phyloP scores from a whole-genome alignment of 2,329 filamentous ascomycete genomes.

The Colletotrichum siamense region DNA sequence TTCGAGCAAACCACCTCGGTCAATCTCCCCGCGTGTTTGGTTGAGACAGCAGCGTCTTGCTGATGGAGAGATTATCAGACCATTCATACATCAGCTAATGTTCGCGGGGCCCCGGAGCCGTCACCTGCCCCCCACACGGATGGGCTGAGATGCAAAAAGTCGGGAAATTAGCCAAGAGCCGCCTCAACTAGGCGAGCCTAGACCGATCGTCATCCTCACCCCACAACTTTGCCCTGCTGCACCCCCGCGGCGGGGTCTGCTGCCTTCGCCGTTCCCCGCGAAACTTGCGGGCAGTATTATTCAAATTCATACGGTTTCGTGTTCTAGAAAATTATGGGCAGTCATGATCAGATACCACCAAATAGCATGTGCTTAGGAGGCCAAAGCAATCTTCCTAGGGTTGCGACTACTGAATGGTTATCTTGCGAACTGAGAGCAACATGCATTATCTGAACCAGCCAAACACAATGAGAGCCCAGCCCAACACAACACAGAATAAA shows the following conservation, averaged over 20 bases:
- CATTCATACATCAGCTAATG: not conserved
- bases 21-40: not conserved
- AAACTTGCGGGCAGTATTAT: fast-evolving
- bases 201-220: constrained; percentile 5
- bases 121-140: not conserved
- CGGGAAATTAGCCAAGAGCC: not conserved
- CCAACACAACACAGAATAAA: not conserved
- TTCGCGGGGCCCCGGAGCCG: not conserved
- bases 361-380: fast-evolving
- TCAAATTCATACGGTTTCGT: not conserved
- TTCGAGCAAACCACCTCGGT: fast-evolving
- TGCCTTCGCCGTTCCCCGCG: not conserved
- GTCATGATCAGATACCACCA: fast-evolving
- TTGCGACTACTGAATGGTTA: not conserved
- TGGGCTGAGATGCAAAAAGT: not conserved
- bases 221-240: not conserved
- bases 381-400: not conserved
- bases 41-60: not conserved
- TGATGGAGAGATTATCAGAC: not conserved
- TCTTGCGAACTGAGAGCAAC: not conserved
- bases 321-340: fast-evolving
- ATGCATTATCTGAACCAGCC: not conserved
- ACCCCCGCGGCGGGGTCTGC: not conserved
- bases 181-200: not conserved
- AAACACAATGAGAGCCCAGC: not conserved